A percentile compares a stretch with the other conserved stretches of the same genome.
These are phyloP conservation scores for Metschnikowia henanensis DNA, from an alignment of 805 yeast genomes.

Conservation along the genomic window DNA sequence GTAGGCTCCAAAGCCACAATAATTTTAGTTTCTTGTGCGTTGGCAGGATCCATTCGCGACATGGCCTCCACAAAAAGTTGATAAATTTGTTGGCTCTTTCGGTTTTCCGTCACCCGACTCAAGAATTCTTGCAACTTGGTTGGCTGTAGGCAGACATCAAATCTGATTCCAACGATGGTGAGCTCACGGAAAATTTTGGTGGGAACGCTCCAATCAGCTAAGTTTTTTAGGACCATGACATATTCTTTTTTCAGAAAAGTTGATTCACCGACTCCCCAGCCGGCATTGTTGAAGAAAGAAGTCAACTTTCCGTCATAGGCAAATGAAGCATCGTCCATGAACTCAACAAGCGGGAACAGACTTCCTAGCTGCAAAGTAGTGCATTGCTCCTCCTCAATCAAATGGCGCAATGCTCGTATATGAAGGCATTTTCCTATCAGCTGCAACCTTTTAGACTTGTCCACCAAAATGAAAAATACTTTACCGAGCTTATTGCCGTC, in stretches of 20 bases:
- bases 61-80: constrained; percentile 40
- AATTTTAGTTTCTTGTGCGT: constrained; percentile 41
- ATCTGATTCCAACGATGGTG: constrained; percentile 56
- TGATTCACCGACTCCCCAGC: constrained; percentile 36
- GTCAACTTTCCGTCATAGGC: constrained; percentile 23
- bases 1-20: constrained; percentile 56
- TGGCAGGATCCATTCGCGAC: constrained; percentile 25
- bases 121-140: constrained; percentile 44
- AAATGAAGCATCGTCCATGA: constrained; percentile 27
- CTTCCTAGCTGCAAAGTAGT: constrained; percentile 41
- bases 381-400: constrained; percentile 45
- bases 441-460: constrained; percentile 52
- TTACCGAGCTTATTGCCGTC: constrained; percentile 33
- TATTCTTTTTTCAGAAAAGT: constrained; percentile 23
- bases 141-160: constrained; percentile 51
- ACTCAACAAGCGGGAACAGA: constrained; percentile 47
- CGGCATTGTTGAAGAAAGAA: constrained; percentile 38
- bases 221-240: constrained; percentile 42
- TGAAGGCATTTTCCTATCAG: constrained; percentile 56
- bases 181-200: constrained; percentile 53
- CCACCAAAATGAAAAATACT: constrained; percentile 50
- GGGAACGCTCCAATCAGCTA: constrained; percentile 52
- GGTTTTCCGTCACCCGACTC: constrained; percentile 20
- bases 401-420: constrained; percentile 50
- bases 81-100: constrained; percentile 21